These are phyloP conservation scores for Aspergillus coremiiformis DNA, from an alignment of 495 filamentous ascomycete species.

Conservation along the genomic window DNA sequence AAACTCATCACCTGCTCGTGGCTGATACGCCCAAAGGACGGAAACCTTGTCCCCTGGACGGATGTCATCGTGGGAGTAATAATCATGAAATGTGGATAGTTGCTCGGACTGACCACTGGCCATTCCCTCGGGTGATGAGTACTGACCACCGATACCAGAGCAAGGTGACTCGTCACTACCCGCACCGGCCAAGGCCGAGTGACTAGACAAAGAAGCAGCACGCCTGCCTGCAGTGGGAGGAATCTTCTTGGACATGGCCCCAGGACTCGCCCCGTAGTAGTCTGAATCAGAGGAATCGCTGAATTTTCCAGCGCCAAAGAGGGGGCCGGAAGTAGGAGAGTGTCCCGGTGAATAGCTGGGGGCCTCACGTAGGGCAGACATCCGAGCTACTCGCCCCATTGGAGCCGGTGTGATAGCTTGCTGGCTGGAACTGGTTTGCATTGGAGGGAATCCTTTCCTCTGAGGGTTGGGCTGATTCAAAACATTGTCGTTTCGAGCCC, in stretches of 20 bases:
- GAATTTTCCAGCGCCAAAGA: slow-evolving; percentile 44
- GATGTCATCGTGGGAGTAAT: slow-evolving; percentile 96
- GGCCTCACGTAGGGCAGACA: slow-evolving; percentile 83
- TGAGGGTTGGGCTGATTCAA: slow-evolving; percentile 86
- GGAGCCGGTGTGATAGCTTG: slow-evolving; percentile 67
- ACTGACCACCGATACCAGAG: slow-evolving; percentile 62
- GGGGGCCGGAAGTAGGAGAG: slow-evolving; percentile 33
- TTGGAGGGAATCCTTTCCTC: slow-evolving; percentile 48
- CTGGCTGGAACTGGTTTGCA: slow-evolving; percentile 44
- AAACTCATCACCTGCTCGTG: slow-evolving; percentile 89
- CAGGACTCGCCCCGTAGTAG: slow-evolving; percentile 70
- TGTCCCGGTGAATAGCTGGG: slow-evolving; percentile 53
- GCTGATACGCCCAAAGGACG: slow-evolving; percentile 93
- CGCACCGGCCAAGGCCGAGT: slow-evolving; percentile 61
- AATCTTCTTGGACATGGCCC: slow-evolving; percentile 55
- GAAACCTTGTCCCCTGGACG: slow-evolving; percentile 84
- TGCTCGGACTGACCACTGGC: slow-evolving; percentile 92
- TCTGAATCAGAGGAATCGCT: slow-evolving; percentile 77
- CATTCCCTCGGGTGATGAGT: slow-evolving; percentile 75
- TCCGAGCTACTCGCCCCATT: slow-evolving; percentile 84
- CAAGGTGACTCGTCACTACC: slow-evolving; percentile 69
- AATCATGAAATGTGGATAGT: slow-evolving; percentile 92
- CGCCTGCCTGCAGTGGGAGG: slow-evolving; percentile 63
- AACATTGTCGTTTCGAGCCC: slow-evolving; percentile 52
- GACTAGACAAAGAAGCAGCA: slow-evolving; percentile 84